These are phyloP conservation scores for Myochromella boudieri DNA, from an alignment of 768 basidiomycete species.

Conservation along the genomic window DNA sequence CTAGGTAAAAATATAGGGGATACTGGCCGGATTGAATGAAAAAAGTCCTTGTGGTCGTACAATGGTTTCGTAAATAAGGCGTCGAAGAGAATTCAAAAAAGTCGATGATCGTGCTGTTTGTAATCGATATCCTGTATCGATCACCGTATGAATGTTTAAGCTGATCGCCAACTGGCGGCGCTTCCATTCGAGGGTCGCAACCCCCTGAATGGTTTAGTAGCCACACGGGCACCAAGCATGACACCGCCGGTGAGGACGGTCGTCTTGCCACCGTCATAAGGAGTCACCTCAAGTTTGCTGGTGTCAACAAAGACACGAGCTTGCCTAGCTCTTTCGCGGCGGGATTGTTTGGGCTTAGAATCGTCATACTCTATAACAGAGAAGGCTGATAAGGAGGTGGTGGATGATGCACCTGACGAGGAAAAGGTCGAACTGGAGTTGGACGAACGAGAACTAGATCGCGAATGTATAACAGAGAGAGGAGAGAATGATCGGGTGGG, in stretches of 20 bases:
- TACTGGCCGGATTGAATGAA: too few relatives aligned
- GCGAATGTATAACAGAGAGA: slow-evolving; percentile 59
- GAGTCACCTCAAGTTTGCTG: slow-evolving; percentile 76
- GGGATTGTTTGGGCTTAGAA: slow-evolving; percentile 51
- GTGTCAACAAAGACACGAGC: slow-evolving; percentile 73
- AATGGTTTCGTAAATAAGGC: slow-evolving; percentile 16
- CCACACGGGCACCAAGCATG: slow-evolving; percentile 65
- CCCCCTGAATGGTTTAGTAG: slow-evolving; percentile 21
- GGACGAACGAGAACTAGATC: slow-evolving; percentile 69
- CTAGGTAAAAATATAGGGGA: slow-evolving; percentile 9
- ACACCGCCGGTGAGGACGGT: slow-evolving; percentile 86
- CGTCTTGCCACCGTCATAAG: slow-evolving; percentile 87
- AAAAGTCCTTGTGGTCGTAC: slow-evolving; percentile 4
- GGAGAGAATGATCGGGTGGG: slow-evolving; percentile 58
- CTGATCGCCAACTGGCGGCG: slow-evolving; percentile 57
- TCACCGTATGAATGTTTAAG: slow-evolving; percentile 27
- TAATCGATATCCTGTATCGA: slow-evolving; percentile 14
- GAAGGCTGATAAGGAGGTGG: slow-evolving; percentile 41
- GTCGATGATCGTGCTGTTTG: slow-evolving; percentile 15
- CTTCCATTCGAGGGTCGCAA: slow-evolving; percentile 30
- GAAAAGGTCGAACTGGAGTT: slow-evolving; percentile 69
- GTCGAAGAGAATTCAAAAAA: slow-evolving; percentile 18
- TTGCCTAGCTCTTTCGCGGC: slow-evolving; percentile 68
- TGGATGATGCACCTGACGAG: slow-evolving; percentile 49
- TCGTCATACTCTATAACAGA: slow-evolving; percentile 21